phyloP scores from a whole-genome alignment of 2,329 filamentous ascomycete genomes.

The Trichoderma koningiopsis region DNA sequence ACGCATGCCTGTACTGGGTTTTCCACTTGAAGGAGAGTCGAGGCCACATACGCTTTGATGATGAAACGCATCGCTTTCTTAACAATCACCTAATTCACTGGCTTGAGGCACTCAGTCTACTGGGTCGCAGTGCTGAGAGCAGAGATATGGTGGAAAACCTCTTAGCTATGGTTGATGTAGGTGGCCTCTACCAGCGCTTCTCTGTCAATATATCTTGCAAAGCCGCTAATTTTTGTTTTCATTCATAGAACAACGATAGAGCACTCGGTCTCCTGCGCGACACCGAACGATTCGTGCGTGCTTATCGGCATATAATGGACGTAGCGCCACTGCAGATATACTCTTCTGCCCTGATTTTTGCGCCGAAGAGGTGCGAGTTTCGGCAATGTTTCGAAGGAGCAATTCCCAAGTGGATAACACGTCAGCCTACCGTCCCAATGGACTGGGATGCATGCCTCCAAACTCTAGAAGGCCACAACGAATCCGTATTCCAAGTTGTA shows the following conservation, averaged over 20 bases:
- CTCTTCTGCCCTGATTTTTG: conserved; percentile 21
- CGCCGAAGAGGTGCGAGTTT: conserved; percentile 23
- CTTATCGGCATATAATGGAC: background rate
- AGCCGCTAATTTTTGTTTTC: too few relatives aligned
- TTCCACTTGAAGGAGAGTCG: background rate
- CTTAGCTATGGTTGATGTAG: background rate
- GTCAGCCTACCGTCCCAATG: background rate
- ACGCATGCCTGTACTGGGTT: conserved; percentile 1
- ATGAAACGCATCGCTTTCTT: background rate
- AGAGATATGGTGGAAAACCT: background rate
- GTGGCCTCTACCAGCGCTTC: background rate
- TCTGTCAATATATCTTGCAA: too few relatives aligned
- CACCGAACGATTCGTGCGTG: background rate
- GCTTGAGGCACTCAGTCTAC: background rate
- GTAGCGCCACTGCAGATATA: conserved; percentile 24
- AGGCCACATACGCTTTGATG: background rate
- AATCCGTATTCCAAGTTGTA: too few relatives aligned
- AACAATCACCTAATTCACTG: background rate
- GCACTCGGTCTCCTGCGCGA: background rate
- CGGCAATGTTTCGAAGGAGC: background rate
- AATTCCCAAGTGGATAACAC: background rate
- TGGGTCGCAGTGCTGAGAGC: background rate
- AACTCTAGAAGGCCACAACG: background rate
- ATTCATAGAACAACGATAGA: too few relatives aligned
- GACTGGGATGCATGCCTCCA: background rate